A percentile compares a stretch with the other conserved stretches of the same genome.
phyloP scores from a whole-genome alignment of 306 rosid species.

The Lathyrus aphaca region DNA sequence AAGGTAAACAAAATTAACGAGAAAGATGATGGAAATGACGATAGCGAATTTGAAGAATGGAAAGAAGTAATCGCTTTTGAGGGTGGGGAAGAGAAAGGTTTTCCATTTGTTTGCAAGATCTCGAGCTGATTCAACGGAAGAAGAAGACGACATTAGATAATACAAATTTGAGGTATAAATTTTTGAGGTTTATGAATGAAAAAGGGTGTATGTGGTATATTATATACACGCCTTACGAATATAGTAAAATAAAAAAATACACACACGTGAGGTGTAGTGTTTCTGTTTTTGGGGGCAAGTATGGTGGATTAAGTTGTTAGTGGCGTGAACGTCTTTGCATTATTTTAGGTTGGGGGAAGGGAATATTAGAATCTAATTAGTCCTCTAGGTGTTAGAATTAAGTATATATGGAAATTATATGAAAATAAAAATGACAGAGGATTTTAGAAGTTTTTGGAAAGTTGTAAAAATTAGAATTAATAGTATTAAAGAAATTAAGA shows the following conservation, averaged over 20 bases:
- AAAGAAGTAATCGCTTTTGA: slow-evolving; percentile 31
- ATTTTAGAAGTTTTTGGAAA: no score
- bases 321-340: slow-evolving; percentile 42
- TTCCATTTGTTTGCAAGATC: slow-evolving; percentile 46
- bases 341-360: slow-evolving; percentile 7
- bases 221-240: not conserved
- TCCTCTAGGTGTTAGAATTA: not conserved
- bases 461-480: no score
- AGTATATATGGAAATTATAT: no score
- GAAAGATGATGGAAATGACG: slow-evolving; percentile 33
- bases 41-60: slow-evolving; percentile 44
- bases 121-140: slow-evolving; percentile 23
- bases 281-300: not conserved
- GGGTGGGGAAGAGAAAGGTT: slow-evolving; percentile 30
- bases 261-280: not conserved
- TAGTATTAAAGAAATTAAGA: no score
- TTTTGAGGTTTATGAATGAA: not conserved
- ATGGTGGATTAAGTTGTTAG: slow-evolving; percentile 38
- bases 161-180: not conserved
- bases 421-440: no score
- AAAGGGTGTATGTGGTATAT: not conserved
- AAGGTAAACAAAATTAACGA: slow-evolving; percentile 48
- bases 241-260: not conserved
- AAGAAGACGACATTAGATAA: not conserved
- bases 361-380: slow-evolving; percentile 28